phyloP scores from a whole-genome alignment of 2,329 filamentous ascomycete species.

The Triangularia setosa region DNA sequence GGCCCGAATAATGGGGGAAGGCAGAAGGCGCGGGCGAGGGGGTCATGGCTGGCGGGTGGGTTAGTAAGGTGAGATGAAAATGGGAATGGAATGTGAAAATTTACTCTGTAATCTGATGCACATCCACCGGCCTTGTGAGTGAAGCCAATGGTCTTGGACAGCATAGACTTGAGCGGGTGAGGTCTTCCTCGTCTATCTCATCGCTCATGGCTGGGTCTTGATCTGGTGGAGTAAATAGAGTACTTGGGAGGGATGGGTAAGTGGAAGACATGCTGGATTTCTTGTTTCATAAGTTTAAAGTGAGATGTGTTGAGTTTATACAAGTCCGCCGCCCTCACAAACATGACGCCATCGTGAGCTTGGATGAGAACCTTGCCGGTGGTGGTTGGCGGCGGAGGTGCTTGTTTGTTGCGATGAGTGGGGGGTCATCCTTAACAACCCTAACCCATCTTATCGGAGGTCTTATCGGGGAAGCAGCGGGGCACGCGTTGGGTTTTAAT shows the following conservation, averaged over 20 bases:
- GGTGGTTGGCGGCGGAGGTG: too few relatives aligned
- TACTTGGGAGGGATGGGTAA: background rate
- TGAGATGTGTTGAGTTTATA: background rate
- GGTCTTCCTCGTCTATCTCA: constrained; percentile 35
- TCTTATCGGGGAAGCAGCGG: background rate
- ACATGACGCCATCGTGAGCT: background rate
- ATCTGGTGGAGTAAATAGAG: background rate
- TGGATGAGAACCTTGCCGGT: background rate
- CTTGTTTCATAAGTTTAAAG: background rate
- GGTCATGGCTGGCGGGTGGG: constrained; percentile 22
- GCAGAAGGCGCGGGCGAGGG: constrained; percentile 44
- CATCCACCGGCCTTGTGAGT: constrained; percentile 38
- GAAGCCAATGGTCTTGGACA: constrained; percentile 24
- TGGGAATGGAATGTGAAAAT: background rate
- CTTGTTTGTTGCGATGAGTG: background rate
- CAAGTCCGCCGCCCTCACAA: background rate
- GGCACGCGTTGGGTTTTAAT: constrained; percentile 1
- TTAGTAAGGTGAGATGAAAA: background rate
- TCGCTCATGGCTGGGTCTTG: background rate
- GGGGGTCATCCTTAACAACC: background rate
- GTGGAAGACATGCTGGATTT: background rate
- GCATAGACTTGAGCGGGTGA: constrained; percentile 37
- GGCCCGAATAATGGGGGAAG: constrained; percentile 62
- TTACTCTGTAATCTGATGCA: constrained; percentile 38
- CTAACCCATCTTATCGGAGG: background rate